Evolutionary conservation across 208 protist species (phyloP).

Genomic region (Leishmania guyanensis): DNA sequence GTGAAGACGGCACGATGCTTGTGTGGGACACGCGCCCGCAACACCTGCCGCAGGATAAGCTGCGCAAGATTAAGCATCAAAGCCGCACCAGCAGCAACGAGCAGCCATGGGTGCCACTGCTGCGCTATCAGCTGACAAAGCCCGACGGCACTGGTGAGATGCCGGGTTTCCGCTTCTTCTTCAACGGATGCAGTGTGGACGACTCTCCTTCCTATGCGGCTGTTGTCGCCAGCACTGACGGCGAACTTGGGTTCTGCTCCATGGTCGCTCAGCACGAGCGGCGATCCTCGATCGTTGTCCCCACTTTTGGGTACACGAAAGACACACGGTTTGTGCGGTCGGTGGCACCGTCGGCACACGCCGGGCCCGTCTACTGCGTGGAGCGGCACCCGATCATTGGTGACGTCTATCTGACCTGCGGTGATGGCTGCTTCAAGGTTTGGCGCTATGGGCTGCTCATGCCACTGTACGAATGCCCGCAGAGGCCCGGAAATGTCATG

Average conservation of each 20-base stretch:
- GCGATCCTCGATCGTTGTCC: constrained; percentile 33
- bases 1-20: constrained; percentile 84
- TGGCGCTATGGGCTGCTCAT: constrained; percentile 74
- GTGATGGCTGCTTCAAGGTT: constrained; percentile 89
- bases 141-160: constrained; percentile 74
- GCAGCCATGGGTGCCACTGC: constrained; percentile 87
- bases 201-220: constrained; percentile 65
- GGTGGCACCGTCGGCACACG: constrained; percentile 61
- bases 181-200: constrained; percentile 62
- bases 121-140: constrained; percentile 67
- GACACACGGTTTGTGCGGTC: constrained; percentile 66
- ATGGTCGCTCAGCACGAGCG: constrained; percentile 68
- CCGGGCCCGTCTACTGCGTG: constrained; percentile 75
- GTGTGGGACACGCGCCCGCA: constrained; percentile 91
- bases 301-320: constrained; percentile 61
- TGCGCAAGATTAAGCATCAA: constrained; percentile 91
- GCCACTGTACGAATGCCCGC: constrained; percentile 82
- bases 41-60: constrained; percentile 84
- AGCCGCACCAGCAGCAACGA: constrained; percentile 48
- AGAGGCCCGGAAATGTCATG: constrained; percentile 44
- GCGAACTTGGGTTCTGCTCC: constrained; percentile 74
- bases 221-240: constrained; percentile 65
- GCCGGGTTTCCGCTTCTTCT: constrained; percentile 79
- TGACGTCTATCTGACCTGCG: constrained; percentile 90
- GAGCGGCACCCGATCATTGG: constrained; percentile 84